These are phyloP conservation scores for Talaromyces borbonicus DNA, from an alignment of 495 filamentous ascomycete genomes.

Conservation along the genomic window DNA sequence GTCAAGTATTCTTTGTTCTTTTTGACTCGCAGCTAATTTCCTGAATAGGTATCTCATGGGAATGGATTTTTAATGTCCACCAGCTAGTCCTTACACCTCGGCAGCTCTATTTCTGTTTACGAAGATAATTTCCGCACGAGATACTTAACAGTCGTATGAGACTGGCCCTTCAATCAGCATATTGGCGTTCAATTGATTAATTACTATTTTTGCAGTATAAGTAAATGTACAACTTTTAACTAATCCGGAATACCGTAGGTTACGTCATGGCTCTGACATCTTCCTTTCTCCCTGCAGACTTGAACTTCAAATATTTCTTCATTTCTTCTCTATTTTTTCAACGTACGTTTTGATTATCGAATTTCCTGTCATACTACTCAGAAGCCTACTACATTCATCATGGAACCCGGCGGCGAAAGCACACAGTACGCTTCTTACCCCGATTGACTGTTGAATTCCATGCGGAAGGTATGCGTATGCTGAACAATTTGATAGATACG, in stretches of 20 bases:
- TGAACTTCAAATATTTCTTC: not conserved
- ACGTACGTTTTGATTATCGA: not conserved
- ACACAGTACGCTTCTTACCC: slow-evolving; percentile 56
- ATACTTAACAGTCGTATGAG: too few species aligned
- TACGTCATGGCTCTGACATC: slow-evolving; percentile 6
- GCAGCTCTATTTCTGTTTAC: too few species aligned
- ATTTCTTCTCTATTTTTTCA: not conserved
- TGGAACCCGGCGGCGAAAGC: slow-evolving; percentile 50
- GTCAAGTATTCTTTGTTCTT: not conserved
- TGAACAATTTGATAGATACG: slow-evolving; percentile 40
- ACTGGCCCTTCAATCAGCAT: too few species aligned
- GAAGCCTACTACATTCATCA: not conserved
- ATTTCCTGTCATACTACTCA: not conserved
- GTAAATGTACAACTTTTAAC: not conserved
- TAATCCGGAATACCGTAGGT: not conserved
- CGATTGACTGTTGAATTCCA: too few species aligned
- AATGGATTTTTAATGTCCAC: slow-evolving; percentile 57
- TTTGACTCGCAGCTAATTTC: slow-evolving; percentile 13
- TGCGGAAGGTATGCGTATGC: not conserved
- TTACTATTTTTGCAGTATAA: too few species aligned
- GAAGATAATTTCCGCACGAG: too few species aligned
- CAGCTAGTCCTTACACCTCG: not conserved
- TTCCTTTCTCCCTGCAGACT: not conserved
- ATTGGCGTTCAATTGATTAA: too few species aligned
- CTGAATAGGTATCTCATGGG: slow-evolving; percentile 68